Conservation (phyloP, 257 asterid genomes). For the Solanum stenotomum region DNA sequence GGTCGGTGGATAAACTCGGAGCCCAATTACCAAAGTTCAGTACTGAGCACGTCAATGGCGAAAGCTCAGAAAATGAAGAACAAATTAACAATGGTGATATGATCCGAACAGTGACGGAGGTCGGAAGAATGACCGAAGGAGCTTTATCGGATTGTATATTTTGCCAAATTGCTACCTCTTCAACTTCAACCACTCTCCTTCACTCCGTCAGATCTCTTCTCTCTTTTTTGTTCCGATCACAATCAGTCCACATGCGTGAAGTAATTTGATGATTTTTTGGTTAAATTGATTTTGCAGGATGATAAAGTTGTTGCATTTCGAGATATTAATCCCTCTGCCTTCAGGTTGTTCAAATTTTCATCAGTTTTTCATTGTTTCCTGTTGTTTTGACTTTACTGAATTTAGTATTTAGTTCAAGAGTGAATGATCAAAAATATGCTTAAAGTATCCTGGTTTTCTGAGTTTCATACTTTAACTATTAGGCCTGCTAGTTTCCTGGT, state of each 20-base stretch:
- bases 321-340: slow-evolving; percentile 73
- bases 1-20: neutral
- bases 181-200: slow-evolving; percentile 52
- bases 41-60: neutral
- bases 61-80: neutral
- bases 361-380: neutral
- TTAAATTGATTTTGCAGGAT: slow-evolving; percentile 36
- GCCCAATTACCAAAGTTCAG: neutral
- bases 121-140: neutral
- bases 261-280: neutral
- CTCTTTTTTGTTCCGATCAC: neutral
- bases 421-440: neutral
- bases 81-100: neutral
- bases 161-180: slow-evolving; percentile 59
- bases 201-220: slow-evolving; percentile 31
- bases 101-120: neutral
- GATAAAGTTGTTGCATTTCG: slow-evolving; percentile 63
- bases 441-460: neutral
- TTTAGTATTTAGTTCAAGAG: neutral
- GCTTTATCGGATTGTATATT: slow-evolving; percentile 35
- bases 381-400: neutral
- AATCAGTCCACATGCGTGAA: neutral
- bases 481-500: neutral
- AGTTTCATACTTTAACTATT: neutral
- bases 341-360: slow-evolving; percentile 30